Conservation (phyloP, 305 asterid genomes). For the Fraxinus paxiana region DNA sequence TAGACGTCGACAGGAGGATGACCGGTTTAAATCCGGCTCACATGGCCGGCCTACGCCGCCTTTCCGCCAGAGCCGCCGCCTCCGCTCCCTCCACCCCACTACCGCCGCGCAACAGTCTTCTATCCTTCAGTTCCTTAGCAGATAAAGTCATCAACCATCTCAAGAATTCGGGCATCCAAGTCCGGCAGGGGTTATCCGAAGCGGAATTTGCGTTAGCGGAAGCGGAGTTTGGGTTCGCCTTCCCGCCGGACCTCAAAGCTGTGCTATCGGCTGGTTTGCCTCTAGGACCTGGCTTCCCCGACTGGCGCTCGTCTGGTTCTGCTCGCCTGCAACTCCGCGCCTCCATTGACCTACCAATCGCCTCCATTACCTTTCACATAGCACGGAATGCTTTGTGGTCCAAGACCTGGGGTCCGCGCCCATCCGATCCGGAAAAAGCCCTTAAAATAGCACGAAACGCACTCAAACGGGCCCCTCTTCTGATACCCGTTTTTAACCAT, state of each 20-base stretch:
- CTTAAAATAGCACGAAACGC: constrained; percentile 68
- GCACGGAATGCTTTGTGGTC: constrained; percentile 80
- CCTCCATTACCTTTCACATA: constrained; percentile 77
- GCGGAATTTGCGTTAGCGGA: constrained; percentile 86
- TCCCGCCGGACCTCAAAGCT: constrained; percentile 85
- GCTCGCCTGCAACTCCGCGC: constrained; percentile 74
- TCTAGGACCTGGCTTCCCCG: constrained; percentile 79
- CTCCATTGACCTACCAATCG: constrained; percentile 74
- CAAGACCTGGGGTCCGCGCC: constrained; percentile 81
- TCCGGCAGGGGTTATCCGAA: constrained; percentile 64
- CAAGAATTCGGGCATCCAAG: constrained; percentile 51
- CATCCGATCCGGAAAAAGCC: constrained; percentile 70
- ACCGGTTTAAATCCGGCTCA: constrained; percentile 78
- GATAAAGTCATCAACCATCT: constrained; percentile 69
- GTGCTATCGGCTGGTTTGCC: constrained; percentile 78
- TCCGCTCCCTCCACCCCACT: constrained; percentile 70
- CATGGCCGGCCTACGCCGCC: constrained; percentile 86
- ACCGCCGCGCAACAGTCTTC: constrained; percentile 76
- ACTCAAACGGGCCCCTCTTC: constrained; percentile 70
- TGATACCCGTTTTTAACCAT: constrained; percentile 78
- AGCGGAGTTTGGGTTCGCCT: constrained; percentile 78
- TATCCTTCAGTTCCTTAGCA: constrained; percentile 45
- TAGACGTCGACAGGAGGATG: constrained; percentile 95
- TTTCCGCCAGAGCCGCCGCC: constrained; percentile 40
- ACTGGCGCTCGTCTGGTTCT: constrained; percentile 78